These are phyloP conservation scores for Coffea canephora DNA, from an alignment of 257 asterid species.

Conservation along the genomic window DNA sequence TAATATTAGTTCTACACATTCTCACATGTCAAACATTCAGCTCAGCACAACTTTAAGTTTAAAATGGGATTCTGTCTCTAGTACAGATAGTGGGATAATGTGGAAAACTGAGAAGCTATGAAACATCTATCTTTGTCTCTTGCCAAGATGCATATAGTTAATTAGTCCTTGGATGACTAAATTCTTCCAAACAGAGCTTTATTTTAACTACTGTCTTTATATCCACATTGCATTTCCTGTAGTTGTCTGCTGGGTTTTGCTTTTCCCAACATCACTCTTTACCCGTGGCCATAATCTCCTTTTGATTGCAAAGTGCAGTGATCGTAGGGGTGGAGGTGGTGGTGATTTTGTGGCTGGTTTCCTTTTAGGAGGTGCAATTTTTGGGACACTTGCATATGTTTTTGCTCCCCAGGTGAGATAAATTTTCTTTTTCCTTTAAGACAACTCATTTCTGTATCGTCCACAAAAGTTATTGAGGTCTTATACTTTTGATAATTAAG, in stretches of 20 bases:
- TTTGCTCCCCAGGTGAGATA: constrained; percentile 80
- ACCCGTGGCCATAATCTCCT: constrained; percentile 7
- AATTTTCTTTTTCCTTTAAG: neutral
- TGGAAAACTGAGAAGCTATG: neutral
- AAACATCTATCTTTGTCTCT: neutral
- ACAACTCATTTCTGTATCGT: neutral
- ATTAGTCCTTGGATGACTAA: neutral
- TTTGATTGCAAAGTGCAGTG: constrained; percentile 40
- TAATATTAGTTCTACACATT: neutral
- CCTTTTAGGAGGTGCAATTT: constrained; percentile 81
- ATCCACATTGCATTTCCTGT: too few relatives aligned
- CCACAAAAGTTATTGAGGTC: neutral
- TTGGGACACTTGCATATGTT: constrained; percentile 77
- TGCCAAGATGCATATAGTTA: neutral
- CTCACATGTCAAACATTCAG: neutral
- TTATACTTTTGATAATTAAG: neutral
- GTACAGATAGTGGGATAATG: neutral
- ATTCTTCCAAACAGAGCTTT: neutral
- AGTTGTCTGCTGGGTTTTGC: neutral
- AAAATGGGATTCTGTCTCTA: neutral
- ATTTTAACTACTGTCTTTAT: neutral
- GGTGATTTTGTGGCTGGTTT: constrained; percentile 86
- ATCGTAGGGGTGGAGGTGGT: constrained; percentile 56
- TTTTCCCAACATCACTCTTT: neutral
- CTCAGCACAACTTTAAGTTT: neutral